A percentile compares a stretch with the other conserved stretches of the same genome.
phyloP scores from a whole-genome alignment of 1,284 basidiomycete species.

The Ganoderma boninense region DNA sequence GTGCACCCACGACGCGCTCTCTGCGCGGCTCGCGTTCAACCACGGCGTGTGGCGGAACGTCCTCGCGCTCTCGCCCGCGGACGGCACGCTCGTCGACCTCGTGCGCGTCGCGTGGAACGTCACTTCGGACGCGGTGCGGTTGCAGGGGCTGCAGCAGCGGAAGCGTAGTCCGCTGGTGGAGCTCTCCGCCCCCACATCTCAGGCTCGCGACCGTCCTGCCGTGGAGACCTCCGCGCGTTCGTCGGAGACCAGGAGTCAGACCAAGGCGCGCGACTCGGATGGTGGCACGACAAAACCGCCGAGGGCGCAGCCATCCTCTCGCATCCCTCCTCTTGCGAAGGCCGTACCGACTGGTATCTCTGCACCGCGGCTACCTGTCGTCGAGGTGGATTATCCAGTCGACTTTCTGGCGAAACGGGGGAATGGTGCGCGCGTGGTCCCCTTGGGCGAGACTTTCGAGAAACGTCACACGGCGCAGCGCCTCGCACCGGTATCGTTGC shows the following conservation, averaged over 20 bases:
- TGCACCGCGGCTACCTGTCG: not conserved
- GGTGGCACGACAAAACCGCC: not conserved
- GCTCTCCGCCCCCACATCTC: not conserved
- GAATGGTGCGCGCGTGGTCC: not conserved
- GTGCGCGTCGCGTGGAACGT: conserved; percentile 61
- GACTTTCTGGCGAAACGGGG: not conserved
- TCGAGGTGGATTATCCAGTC: conserved; percentile 3
- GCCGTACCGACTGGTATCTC: too few species aligned
- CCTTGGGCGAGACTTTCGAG: not conserved
- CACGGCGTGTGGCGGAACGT: conserved; percentile 63
- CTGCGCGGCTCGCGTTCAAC: conserved; percentile 47
- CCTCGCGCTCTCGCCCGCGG: conserved; percentile 52
- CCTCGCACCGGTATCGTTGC: not conserved
- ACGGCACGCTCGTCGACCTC: conserved; percentile 48
- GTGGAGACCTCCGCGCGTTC: not conserved
- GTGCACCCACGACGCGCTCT: conserved; percentile 46
- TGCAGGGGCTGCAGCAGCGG: conserved; percentile 24
- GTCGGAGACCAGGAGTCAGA: too few species aligned
- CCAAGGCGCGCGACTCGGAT: not conserved
- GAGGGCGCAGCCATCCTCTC: not conserved
- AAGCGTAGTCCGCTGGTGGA: not conserved
- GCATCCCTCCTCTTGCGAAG: not conserved
- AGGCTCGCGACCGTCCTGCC: too few species aligned
- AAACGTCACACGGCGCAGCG: not conserved
- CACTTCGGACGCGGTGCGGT: conserved; percentile 52